Conservation (phyloP, 2,329 filamentous ascomycete species). For the Scolecobasidium constrictum region DNA sequence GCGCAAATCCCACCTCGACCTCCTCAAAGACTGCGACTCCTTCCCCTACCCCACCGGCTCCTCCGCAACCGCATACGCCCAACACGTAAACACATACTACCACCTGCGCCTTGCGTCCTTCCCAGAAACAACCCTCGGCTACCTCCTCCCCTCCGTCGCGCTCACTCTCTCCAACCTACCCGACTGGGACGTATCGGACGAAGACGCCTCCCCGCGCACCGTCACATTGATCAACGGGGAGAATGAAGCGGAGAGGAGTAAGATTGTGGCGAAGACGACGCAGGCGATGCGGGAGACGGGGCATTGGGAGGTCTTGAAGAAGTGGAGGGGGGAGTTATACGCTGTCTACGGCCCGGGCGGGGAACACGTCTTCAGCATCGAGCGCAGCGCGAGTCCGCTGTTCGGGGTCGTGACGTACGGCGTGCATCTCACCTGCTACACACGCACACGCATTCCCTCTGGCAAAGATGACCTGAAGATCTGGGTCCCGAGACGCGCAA, state of each 20-base stretch:
- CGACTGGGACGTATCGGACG: conserved; percentile 48
- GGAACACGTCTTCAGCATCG: conserved; percentile 29
- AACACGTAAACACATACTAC: conserved; percentile 43
- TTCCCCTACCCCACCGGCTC: conserved; percentile 63
- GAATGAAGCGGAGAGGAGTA: conserved; percentile 53
- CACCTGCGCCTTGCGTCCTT: conserved; percentile 57
- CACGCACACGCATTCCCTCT: background rate
- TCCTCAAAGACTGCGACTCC: conserved; percentile 47
- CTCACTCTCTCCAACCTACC: conserved; percentile 43
- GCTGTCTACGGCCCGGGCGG: conserved; percentile 28
- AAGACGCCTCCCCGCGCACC: conserved; percentile 39
- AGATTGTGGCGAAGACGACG: conserved; percentile 45
- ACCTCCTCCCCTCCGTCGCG: conserved; percentile 51
- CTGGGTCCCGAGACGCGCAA: conserved; percentile 73
- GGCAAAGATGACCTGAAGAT: conserved; percentile 48
- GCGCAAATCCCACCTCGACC: conserved; percentile 33
- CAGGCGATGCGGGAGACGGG: conserved; percentile 57
- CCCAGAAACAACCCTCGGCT: conserved; percentile 49
- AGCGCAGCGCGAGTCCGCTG: conserved; percentile 29
- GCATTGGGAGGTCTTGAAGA: conserved; percentile 58
- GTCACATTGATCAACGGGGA: conserved; percentile 51
- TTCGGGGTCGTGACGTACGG: conserved; percentile 34
- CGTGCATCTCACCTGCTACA: conserved; percentile 30
- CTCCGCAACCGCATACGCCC: conserved; percentile 35
- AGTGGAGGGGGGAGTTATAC: conserved; percentile 32